These are phyloP conservation scores for fission yeast (Schizosaccharomyces pombe) DNA, from an alignment of 805 yeast species.

Conservation along the genomic window ASM294v3 CU329670.1:3403001-3403500, in stretches of 20 bases:
- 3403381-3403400: slow-evolving; percentile 1
- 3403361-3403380: not conserved
- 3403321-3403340: not conserved
- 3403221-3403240: not conserved
- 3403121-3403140: slow-evolving; percentile 6
- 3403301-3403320: not conserved
- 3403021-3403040: not conserved
- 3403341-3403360: not conserved
- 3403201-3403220: not conserved
- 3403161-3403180: slow-evolving; percentile 15
- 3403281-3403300: not conserved
- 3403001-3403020: not conserved
- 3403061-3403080: not conserved
- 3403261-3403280: not conserved
- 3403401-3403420: not conserved
- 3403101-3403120: not conserved
- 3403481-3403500: not conserved
- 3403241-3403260: not conserved
- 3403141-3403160: slow-evolving; percentile 9
- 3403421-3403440: not conserved
- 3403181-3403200: not conserved
- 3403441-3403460: not conserved
- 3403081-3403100: not conserved
- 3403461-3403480: not conserved
- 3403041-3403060: not conserved